phyloP scores from a whole-genome alignment of 495 filamentous ascomycete genomes.

The Aspergillus cavernicola region DNA sequence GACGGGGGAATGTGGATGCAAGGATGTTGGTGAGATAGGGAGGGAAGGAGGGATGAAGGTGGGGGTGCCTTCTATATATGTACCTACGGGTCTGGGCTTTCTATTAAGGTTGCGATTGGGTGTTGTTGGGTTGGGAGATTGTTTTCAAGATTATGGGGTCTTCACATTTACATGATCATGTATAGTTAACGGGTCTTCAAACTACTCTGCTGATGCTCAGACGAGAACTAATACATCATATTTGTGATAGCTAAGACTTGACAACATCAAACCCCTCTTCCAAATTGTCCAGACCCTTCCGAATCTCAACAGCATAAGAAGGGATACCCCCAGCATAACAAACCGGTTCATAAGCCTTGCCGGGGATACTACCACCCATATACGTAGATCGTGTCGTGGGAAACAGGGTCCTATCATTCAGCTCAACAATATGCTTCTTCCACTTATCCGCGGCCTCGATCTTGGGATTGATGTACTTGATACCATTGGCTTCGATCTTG shows the following conservation, averaged over 20 bases:
- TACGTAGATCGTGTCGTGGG: constrained; percentile 37
- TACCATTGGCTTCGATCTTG: constrained; percentile 30
- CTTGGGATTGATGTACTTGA: constrained; percentile 39
- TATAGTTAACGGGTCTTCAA: no score
- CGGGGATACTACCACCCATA: constrained; percentile 44
- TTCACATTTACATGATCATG: no score
- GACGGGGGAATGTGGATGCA: no score
- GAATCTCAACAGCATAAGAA: background rate
- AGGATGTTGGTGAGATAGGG: no score
- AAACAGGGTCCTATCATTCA: constrained; percentile 29
- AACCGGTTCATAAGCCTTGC: constrained; percentile 24
- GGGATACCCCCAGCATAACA: background rate
- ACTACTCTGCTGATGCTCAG: no score
- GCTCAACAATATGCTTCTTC: constrained; percentile 31
- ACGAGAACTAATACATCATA: no score
- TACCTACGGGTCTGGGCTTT: no score
- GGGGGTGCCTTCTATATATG: no score
- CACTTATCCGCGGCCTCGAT: constrained; percentile 31
- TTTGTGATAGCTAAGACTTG: background rate
- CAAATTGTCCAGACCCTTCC: background rate
- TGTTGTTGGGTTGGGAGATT: no score
- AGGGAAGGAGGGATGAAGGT: no score
- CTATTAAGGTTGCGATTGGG: no score
- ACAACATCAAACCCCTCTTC: constrained; percentile 5
- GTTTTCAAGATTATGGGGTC: no score